Percentiles rank a stretch among this genome's conserved stretches.
Conservation (phyloP, 768 basidiomycete species). For the Tricholoma flavovirens region DNA sequence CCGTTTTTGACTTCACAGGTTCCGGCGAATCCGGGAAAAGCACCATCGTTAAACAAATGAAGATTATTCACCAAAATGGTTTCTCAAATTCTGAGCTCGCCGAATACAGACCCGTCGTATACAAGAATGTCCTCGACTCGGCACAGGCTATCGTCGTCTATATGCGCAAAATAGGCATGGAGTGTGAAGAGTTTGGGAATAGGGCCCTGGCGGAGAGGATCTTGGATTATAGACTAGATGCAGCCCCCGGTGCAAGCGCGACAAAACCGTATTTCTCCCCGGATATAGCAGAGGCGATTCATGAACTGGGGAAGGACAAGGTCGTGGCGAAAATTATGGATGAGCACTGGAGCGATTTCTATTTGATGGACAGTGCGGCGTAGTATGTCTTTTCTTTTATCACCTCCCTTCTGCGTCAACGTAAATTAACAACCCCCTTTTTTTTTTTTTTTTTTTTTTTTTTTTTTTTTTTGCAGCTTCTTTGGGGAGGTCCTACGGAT, state of each 20-base stretch:
- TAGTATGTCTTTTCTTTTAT: slow-evolving; percentile 52
- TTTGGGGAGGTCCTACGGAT: slow-evolving; percentile 83
- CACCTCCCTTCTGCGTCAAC: neutral
- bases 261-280: slow-evolving; percentile 39
- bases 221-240: slow-evolving; percentile 50
- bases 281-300: slow-evolving; percentile 66
- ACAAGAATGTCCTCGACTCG: slow-evolving; percentile 74
- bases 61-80: slow-evolving; percentile 85
- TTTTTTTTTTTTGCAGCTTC: slow-evolving; percentile 48
- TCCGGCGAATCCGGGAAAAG: slow-evolving; percentile 95
- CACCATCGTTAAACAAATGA: slow-evolving; percentile 95
- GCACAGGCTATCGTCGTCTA: slow-evolving; percentile 75
- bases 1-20: too few relatives aligned
- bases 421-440: too few relatives aligned
- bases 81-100: slow-evolving; percentile 68
- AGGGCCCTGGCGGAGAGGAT: slow-evolving; percentile 58
- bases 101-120: slow-evolving; percentile 66
- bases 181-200: slow-evolving; percentile 56
- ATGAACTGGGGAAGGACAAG: slow-evolving; percentile 66
- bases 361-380: slow-evolving; percentile 88
- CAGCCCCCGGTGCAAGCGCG: slow-evolving; percentile 18
- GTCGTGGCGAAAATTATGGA: slow-evolving; percentile 52
- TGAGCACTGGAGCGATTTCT: slow-evolving; percentile 73
- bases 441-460: slow-evolving; percentile 18
- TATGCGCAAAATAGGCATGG: slow-evolving; percentile 72